Evolutionary conservation across 2,329 filamentous ascomycete genomes (phyloP), one percentile per base, ranked within the genome.

Genomic region (Aspergillus versicolor): DNA sequence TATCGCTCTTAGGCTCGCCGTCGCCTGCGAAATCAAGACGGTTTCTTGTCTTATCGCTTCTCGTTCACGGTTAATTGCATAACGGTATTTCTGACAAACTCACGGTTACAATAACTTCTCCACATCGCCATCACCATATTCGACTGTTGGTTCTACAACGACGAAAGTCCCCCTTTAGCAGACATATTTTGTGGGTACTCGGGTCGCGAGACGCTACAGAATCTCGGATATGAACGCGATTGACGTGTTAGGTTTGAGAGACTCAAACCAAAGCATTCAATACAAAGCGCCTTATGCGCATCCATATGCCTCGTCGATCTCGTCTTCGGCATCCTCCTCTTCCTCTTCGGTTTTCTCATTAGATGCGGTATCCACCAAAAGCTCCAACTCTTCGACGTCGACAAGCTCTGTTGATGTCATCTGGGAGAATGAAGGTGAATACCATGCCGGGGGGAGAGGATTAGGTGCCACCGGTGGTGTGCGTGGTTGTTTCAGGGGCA

Each of bases 321-420:
- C 87, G 69, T 88, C 88, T 56, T 90, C 89, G 65, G 85, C 88
- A 57, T 91, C 90, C 30, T 88, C 88, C 55, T 92, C 89, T 19
- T 84, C 88, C 57, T 84, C 86, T 55, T 94, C 90, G 34, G 82
- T 91, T 66, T 94, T 91, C 81, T 94, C 91, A 63, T 82, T 88
- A 68, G 83, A 84, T 69, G 73, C 75, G 41, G 70, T 81, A 50
- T 88, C 86, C 55, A 87, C 85, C 19, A 88, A 91, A 75, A 81
- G 81, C 61, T 90, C 89, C 53, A 85, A 88, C 66, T 87, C 88
- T 59, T 86, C 87, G 41, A 86, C 85, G 54, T 87, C 87, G 54
- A 81, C 84, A 59, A 81, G 82, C 69, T 83, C 84, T 57, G 84
- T 84, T 61, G 82, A 85, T 67, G 70, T 74, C 61, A 71, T 75